A percentile compares a stretch with the other conserved stretches of the same genome.
phyloP scores from a whole-genome alignment of 768 basidiomycete species.

The Neoboletus subvelutipes region DNA sequence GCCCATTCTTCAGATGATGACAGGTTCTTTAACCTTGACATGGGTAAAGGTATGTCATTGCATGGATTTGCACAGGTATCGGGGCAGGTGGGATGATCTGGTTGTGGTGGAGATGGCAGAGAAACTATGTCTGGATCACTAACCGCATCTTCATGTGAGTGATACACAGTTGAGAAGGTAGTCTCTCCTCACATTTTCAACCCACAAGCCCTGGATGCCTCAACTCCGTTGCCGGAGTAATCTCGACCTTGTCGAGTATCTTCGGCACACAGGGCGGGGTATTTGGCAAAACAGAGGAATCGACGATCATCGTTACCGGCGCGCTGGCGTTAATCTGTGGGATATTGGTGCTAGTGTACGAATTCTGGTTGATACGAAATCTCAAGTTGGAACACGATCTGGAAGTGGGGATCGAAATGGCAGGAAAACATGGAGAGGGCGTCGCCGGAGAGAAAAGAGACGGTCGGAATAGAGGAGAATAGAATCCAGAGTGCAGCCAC shows the following conservation, averaged over 20 bases:
- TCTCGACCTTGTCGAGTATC: slow-evolving; percentile 53
- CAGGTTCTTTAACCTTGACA: slow-evolving; percentile 1
- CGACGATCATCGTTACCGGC: slow-evolving; percentile 49
- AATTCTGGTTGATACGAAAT: slow-evolving; percentile 43
- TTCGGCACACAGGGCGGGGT: slow-evolving; percentile 49
- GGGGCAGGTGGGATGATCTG: slow-evolving; percentile 55
- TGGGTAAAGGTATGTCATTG: slow-evolving; percentile 48
- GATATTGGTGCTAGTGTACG: slow-evolving; percentile 40
- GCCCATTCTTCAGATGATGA: slow-evolving; percentile 14
- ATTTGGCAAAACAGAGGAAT: slow-evolving; percentile 42
- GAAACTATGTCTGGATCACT: slow-evolving; percentile 57
- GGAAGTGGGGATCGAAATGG: slow-evolving; percentile 40
- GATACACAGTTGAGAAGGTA: not conserved
- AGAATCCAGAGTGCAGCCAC: not conserved
- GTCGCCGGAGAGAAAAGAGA: slow-evolving; percentile 20
- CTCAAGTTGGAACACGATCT: slow-evolving; percentile 44
- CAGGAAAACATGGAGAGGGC: slow-evolving; percentile 48
- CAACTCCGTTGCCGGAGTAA: slow-evolving; percentile 55
- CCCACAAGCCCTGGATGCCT: slow-evolving; percentile 50
- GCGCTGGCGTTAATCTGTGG: slow-evolving; percentile 42
- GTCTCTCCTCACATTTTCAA: slow-evolving; percentile 4
- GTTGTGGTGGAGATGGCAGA: slow-evolving; percentile 59
- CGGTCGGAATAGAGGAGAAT: not conserved
- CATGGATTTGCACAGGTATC: slow-evolving; percentile 52
- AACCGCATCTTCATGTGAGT: slow-evolving; percentile 58